Evolutionary conservation across 2,329 filamentous ascomycete species (phyloP), one percentile per base, ranked within the genome.

Genomic region (Fusarium multiceps): DNA sequence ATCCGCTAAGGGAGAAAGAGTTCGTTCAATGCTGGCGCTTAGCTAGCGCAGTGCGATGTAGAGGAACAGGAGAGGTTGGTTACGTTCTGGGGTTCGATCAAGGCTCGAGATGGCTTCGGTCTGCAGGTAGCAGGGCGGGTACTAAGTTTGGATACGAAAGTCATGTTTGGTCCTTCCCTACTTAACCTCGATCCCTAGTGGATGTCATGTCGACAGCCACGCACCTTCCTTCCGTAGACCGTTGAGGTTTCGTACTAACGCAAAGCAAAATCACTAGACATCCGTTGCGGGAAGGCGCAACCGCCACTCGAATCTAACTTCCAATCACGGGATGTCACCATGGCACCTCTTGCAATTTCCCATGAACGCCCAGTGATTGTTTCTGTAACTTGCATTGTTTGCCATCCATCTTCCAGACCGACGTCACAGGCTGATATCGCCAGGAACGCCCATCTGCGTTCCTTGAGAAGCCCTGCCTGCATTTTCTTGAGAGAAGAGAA

Each of bases 401-500:
- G 55, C 30, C 62, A 55, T 66, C 62, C 43, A 46, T 59, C 30
- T 21, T 32, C 46, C 21, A 34, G 57, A 41, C 30, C 61, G 37
- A 55, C 41, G 47, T 66, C 63, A 61, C 55, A 47, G 55, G 27
- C 43, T 66, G 27, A 45, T 55, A 61, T 68, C 64, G 47, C 30
- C 63, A 68, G 57, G 57, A 67, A 67, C 60, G 42, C 40, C 21
- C 48, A 61, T 66, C 28, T 20, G 47, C 27, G 43, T 23, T 40
- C 30, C 25, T 45, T 27, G 27, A 48, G n/a, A 66, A 66, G 20
- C n/a, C 43, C 30, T 54, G 32, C 43, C 30, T 54, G 32, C 57
- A 54, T 13, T 43, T 57, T 32, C 21, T n/a, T 5, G 66, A 60
- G 68, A 42, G 47, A 71, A 71, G 68, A 71, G 68, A 49, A 28